Percentiles rank a stretch among this genome's conserved stretches.
phyloP scores from a whole-genome alignment of 2,329 filamentous ascomycete genomes.

The Ceratocystis papillata region DNA sequence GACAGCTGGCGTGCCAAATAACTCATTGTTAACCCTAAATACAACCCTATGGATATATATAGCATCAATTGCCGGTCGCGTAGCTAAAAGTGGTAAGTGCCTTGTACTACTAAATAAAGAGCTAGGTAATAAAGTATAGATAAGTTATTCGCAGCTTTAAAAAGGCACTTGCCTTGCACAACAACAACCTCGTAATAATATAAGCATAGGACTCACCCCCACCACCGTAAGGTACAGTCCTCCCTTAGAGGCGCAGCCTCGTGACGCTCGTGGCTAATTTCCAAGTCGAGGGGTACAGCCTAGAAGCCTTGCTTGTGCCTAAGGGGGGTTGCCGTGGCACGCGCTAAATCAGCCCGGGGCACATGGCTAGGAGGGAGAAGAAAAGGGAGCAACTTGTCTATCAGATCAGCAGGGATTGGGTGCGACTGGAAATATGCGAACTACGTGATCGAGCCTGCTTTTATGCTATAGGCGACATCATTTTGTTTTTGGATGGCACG shows the following conservation, averaged over 20 bases:
- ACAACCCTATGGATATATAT: background rate
- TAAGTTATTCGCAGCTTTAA: background rate
- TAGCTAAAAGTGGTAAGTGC: too few species aligned
- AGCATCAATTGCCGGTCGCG: too few species aligned
- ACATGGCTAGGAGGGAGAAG: conserved; percentile 1
- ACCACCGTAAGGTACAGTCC: background rate
- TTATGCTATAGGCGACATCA: background rate
- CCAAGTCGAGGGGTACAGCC: background rate
- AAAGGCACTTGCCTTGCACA: background rate
- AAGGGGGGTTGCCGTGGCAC: conserved; percentile 4
- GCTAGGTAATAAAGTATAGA: background rate
- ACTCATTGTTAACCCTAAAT: background rate
- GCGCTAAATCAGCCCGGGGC: background rate
- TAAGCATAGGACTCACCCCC: too few species aligned
- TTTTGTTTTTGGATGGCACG: background rate
- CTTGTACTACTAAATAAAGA: too few species aligned
- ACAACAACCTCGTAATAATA: background rate
- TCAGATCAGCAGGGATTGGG: conserved; percentile 1
- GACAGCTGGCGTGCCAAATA: background rate
- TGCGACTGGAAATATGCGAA: background rate
- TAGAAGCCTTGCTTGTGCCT: conserved; percentile 8
- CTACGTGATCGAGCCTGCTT: background rate
- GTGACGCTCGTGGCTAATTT: background rate
- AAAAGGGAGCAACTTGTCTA: background rate
- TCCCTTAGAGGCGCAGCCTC: conserved; percentile 2